These are phyloP conservation scores for Boletus tomentosulus DNA, from an alignment of 768 basidiomycete genomes.

Conservation along the genomic window DNA sequence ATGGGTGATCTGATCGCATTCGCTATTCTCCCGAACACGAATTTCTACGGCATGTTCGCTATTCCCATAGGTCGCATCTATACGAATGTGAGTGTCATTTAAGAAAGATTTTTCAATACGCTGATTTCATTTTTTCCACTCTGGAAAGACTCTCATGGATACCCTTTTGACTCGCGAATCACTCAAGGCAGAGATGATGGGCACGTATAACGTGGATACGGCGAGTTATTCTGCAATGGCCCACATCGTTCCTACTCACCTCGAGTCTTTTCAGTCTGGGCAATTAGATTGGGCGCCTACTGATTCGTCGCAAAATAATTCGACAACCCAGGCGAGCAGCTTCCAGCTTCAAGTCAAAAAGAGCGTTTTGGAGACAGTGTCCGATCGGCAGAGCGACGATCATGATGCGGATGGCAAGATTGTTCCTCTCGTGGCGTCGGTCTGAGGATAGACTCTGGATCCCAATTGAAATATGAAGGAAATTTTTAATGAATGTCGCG, in stretches of 20 bases:
- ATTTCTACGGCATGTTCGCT: slow-evolving; percentile 36
- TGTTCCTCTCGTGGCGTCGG: neutral
- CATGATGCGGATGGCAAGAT: neutral
- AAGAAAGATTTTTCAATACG: neutral
- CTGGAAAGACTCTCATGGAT: slow-evolving; percentile 4
- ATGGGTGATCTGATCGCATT: slow-evolving; percentile 44
- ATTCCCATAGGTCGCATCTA: slow-evolving; percentile 41
- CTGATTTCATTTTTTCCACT: neutral
- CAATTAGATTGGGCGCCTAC: slow-evolving; percentile 1
- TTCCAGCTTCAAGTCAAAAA: slow-evolving; percentile 2
- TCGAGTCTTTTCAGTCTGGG: neutral
- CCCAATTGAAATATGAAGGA: neutral
- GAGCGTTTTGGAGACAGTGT: neutral
- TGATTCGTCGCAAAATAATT: neutral
- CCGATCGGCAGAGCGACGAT: neutral
- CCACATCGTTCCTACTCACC: neutral
- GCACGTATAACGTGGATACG: slow-evolving; percentile 26
- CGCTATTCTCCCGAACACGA: slow-evolving; percentile 24
- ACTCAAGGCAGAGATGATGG: neutral
- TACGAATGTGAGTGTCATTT: slow-evolving; percentile 38
- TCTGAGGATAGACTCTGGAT: neutral
- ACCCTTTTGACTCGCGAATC: slow-evolving; percentile 9
- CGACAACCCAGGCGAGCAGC: neutral
- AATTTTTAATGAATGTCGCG: neutral
- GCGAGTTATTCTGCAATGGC: neutral